Conservation (phyloP, 805 yeast genomes). For the Cyberlindnera misumaiensis region DNA sequence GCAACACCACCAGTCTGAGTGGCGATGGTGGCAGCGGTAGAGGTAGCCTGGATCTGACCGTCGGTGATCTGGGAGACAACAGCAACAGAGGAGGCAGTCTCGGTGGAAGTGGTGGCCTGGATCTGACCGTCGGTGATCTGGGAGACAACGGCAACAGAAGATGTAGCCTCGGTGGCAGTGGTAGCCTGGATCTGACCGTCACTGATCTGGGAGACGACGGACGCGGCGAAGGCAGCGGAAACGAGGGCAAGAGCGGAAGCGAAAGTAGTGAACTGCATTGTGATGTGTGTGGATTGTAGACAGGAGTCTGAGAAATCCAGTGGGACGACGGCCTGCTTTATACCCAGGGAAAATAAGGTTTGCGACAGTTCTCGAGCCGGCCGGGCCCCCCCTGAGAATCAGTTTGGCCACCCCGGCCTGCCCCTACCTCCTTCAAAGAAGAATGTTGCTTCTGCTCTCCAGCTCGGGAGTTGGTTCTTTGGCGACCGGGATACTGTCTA, state of each 20-base stretch:
- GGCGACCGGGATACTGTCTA: no score
- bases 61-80: conserved; percentile 25
- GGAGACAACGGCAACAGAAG: conserved; percentile 26
- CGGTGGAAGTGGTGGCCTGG: conserved; percentile 21
- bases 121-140: conserved; percentile 39
- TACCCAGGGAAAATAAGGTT: no score
- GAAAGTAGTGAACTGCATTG: conserved; percentile 17
- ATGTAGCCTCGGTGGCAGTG: conserved; percentile 9
- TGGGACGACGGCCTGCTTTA: no score
- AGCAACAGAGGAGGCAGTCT: conserved; percentile 9
- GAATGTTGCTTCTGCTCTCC: no score
- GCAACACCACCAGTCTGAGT: conserved; percentile 18
- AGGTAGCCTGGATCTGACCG: conserved; percentile 27
- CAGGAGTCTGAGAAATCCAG: no score
- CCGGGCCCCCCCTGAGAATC: no score
- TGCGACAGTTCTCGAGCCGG: no score
- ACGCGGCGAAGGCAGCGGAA: conserved; percentile 22
- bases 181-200: conserved; percentile 37
- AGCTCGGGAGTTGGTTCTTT: no score
- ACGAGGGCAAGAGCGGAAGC: conserved; percentile 11
- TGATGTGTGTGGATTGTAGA: no score
- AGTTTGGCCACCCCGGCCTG: no score
- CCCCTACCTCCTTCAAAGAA: no score
- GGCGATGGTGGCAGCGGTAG: conserved; percentile 27
- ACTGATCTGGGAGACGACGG: conserved; percentile 37